Base-by-base conservation (phyloP, 2,329 filamentous ascomycete genomes). In the Fusarium vanettenii region DNA sequence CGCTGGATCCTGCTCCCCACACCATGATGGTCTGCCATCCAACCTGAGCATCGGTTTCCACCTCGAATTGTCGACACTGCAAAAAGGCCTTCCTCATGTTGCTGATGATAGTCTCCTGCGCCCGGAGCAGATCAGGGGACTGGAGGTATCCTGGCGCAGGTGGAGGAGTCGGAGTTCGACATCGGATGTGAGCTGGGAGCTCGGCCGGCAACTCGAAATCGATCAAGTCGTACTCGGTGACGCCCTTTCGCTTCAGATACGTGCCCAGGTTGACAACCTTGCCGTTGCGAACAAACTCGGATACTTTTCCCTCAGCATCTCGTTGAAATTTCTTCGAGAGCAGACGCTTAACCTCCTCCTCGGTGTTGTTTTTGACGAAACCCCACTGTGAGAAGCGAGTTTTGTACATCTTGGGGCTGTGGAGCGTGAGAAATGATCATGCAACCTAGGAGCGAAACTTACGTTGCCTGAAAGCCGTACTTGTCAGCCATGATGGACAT, bases 321-420 rank as follows among this genome's bases (percentile, higher is more conserved):
- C 87, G 86, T 74, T 88, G 86, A 55, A 88, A 87, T 70, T 88
- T 88, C 79, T 87, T 86, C 43, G 86, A 87, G 10, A 89, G 79
- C 60, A 89, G 80, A 20, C 84, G 82, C 76, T 87, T 87, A 9
- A 88, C 86, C 66, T 88, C 87, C 29, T 87, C 86, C 67, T 88
- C 87, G 48, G 86, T 88, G 70, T 88, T 88, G 68, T 89, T 88
- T 80, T 89, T 89, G 45, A 86, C 87, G 70, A 89, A 89, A 0
- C 87, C 87, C 87, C 87, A 89, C 70, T 88, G 86, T 16, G 87
- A 87, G 74, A 88, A 88, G 27, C 87, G 82, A n/a, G 87, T 88
- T 76, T 89, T 89, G 79, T 89, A 89, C 87, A 89, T 89, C 72
- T 88, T 87, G 20, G 87, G 86, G 20, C 87, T 88, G 59, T 5